phyloP scores from a whole-genome alignment of 805 yeast species.

The Myxozyma vanderwaltii region DNA sequence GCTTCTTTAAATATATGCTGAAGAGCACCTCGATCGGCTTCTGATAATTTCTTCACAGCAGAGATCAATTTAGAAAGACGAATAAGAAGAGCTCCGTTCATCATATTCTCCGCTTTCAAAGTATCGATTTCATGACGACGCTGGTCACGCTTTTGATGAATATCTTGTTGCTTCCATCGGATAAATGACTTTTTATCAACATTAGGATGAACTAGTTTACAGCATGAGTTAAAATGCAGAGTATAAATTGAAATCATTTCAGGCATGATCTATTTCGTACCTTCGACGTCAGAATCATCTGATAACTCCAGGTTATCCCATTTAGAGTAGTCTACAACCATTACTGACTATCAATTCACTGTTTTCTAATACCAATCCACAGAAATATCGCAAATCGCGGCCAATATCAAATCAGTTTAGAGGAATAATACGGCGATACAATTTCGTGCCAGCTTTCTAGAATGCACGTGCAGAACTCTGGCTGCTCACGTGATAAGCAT shows the following conservation, averaged over 20 bases:
- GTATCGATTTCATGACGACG: slow-evolving; percentile 76
- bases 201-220: slow-evolving; percentile 78
- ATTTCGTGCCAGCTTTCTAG: slow-evolving; percentile 6
- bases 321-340: slow-evolving; percentile 92
- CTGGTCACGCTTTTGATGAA: slow-evolving; percentile 87
- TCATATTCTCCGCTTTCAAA: slow-evolving; percentile 72
- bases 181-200: slow-evolving; percentile 93
- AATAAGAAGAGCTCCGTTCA: slow-evolving; percentile 73
- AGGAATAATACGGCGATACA: no score
- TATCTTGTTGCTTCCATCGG: slow-evolving; percentile 95
- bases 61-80: slow-evolving; percentile 68
- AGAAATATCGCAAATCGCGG: no score
- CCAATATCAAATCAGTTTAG: no score
- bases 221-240: background rate
- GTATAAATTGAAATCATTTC: background rate
- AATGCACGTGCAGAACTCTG: background rate
- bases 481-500: no score
- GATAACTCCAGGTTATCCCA: slow-evolving; percentile 97
- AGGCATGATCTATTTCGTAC: slow-evolving; percentile 34
- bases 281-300: slow-evolving; percentile 93
- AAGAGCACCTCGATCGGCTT: slow-evolving; percentile 1
- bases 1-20: slow-evolving; percentile 23
- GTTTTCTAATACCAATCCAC: background rate
- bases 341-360: slow-evolving; percentile 36
- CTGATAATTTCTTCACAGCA: slow-evolving; percentile 44